A percentile compares a stretch with the other conserved stretches of the same genome.
These are phyloP conservation scores for Diatrype stigma DNA, from an alignment of 2,329 filamentous ascomycete genomes.

Conservation along the genomic window DNA sequence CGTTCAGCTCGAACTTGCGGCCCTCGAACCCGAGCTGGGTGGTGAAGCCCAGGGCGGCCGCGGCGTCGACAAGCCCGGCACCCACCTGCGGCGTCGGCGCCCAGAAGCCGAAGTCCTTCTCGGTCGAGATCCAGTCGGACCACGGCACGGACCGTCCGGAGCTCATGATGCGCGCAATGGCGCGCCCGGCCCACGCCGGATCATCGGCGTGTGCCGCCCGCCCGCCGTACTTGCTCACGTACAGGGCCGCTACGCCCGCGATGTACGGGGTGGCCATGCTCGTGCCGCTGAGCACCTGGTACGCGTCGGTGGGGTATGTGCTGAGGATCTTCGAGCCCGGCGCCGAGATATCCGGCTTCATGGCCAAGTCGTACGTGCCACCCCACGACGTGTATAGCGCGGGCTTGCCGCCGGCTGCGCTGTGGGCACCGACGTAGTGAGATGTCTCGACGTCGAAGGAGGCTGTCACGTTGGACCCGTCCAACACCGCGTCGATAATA, in stretches of 20 bases:
- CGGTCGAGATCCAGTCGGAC: conserved; percentile 18
- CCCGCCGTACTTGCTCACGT: conserved; percentile 24
- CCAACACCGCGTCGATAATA: conserved; percentile 25
- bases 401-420: conserved; percentile 16
- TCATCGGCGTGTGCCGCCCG: conserved; percentile 17
- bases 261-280: conserved; percentile 43
- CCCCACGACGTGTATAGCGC: conserved; percentile 35
- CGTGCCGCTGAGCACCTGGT: conserved; percentile 41
- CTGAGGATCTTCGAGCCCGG: conserved; percentile 39
- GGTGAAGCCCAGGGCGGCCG: conserved; percentile 30
- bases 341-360: conserved; percentile 36
- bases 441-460: conserved; percentile 14
- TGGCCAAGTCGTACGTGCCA: conserved; percentile 35
- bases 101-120: conserved; percentile 15
- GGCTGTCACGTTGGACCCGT: conserved; percentile 28
- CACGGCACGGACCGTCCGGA: conserved; percentile 24
- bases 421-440: conserved; percentile 17
- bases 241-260: conserved; percentile 34
- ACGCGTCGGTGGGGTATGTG: conserved; percentile 33
- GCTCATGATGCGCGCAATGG: conserved; percentile 24
- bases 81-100: conserved; percentile 37
- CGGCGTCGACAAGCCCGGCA: conserved; percentile 34
- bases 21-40: conserved; percentile 32
- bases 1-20: conserved; percentile 39
- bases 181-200: conserved; percentile 17